These are phyloP conservation scores for Penicillium nucicola DNA, from an alignment of 495 filamentous ascomycete species.

Conservation along the genomic window DNA sequence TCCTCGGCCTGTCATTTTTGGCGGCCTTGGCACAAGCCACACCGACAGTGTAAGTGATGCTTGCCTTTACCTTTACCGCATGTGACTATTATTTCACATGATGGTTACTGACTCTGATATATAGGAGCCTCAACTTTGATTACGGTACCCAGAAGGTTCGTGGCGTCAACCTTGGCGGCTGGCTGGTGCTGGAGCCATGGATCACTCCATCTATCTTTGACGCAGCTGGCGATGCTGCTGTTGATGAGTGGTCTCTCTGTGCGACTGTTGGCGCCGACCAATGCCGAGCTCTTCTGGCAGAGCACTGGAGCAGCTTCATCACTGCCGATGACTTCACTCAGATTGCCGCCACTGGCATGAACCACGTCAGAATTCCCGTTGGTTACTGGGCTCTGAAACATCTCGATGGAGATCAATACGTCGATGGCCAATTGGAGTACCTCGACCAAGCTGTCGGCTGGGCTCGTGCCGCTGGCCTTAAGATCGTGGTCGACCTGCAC, in stretches of 20 bases:
- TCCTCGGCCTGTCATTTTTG: conserved; percentile 35
- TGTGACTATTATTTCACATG: not conserved
- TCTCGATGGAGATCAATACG: conserved; percentile 62
- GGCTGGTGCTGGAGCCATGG: conserved; percentile 61
- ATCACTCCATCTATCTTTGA: conserved; percentile 65
- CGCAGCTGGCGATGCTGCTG: conserved; percentile 42
- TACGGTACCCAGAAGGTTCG: conserved; percentile 47
- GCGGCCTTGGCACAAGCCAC: conserved; percentile 31
- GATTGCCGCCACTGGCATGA: conserved; percentile 64
- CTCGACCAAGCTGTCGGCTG: conserved; percentile 66
- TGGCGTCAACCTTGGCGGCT: conserved; percentile 58
- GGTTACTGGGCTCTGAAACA: conserved; percentile 73
- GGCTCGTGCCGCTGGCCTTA: conserved; percentile 60
- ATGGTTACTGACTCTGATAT: conserved; percentile 2
- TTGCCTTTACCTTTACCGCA: not conserved
- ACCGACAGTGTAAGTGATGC: conserved; percentile 32
- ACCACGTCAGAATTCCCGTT: conserved; percentile 75
- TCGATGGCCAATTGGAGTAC: conserved; percentile 66
- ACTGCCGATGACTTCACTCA: conserved; percentile 63
- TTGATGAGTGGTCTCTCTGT: conserved; percentile 63
- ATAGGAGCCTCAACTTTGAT: conserved; percentile 39
- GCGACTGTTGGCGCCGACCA: conserved; percentile 46
- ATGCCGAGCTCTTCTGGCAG: conserved; percentile 42
- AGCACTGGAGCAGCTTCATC: conserved; percentile 65
- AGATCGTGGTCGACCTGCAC: conserved; percentile 69